A percentile compares a stretch with the other conserved stretches of the same genome.
Evolutionary conservation across 2,329 filamentous ascomycete genomes (phyloP).

Genomic region (Botryotinia globosa): DNA sequence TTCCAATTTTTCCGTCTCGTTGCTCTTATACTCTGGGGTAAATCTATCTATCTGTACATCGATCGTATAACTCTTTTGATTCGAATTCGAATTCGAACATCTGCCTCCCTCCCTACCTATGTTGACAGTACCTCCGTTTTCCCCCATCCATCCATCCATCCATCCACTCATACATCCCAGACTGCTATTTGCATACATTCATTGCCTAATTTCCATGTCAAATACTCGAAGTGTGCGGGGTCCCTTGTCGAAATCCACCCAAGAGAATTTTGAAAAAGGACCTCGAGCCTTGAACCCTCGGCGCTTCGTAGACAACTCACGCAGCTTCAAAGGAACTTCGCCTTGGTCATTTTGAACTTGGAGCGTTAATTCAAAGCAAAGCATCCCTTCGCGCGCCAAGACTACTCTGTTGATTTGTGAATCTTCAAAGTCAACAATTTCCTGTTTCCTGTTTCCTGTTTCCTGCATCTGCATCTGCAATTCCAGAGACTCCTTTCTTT

Average conservation of each 20-base stretch:
- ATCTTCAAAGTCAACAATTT: not conserved
- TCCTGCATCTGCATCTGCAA: not conserved
- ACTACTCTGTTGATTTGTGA: conserved; percentile 4
- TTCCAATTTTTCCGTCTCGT: not conserved
- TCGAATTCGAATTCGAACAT: not conserved
- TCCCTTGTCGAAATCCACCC: conserved; percentile 19
- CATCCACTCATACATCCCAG: not conserved
- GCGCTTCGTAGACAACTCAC: conserved; percentile 23
- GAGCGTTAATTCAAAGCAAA: conserved; percentile 3
- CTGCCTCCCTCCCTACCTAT: not conserved
- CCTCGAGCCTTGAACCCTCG: conserved; percentile 19
- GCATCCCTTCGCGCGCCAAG: not conserved
- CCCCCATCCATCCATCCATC: not conserved
- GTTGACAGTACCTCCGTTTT: not conserved
- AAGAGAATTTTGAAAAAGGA: conserved; percentile 11
- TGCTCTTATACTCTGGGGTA: not conserved
- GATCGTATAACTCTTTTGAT: not conserved
- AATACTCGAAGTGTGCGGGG: conserved; percentile 21
- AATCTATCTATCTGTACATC: not conserved
- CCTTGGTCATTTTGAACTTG: not conserved
- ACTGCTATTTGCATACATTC: not conserved
- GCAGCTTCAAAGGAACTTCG: not conserved
- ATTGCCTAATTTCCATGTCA: conserved; percentile 14
- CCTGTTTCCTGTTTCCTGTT: too few relatives aligned
- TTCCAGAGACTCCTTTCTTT: not conserved